A percentile compares a stretch with the other conserved stretches of the same genome.
Evolutionary conservation across 345 rosid genomes (phyloP).

Genomic region (Eucalyptus marginata): DNA sequence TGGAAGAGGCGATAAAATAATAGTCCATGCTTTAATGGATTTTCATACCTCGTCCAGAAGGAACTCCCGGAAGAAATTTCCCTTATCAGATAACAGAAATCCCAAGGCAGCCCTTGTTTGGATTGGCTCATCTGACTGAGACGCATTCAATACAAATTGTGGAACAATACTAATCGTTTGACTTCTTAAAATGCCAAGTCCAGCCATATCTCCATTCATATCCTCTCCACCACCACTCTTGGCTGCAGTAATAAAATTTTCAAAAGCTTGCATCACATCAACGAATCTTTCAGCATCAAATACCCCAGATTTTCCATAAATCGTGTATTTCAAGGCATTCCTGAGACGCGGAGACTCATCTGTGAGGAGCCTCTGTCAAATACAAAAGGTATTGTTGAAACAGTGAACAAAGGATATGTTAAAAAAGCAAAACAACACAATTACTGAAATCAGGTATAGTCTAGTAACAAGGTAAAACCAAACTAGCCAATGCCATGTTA

Average conservation of each 20-base stretch:
- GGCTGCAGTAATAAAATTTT: conserved; percentile 85
- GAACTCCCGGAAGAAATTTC: conserved; percentile 88
- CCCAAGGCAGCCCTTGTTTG: conserved; percentile 87
- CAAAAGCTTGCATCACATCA: conserved; percentile 98
- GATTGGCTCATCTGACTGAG: conserved; percentile 45
- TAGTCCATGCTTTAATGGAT: background rate
- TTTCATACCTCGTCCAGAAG: conserved; percentile 82
- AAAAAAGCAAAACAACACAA: background rate
- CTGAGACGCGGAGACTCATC: conserved; percentile 86
- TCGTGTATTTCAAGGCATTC: conserved; percentile 82
- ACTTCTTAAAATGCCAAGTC: conserved; percentile 53
- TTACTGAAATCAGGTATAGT: background rate
- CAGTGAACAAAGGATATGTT: background rate
- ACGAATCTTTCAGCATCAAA: conserved; percentile 98
- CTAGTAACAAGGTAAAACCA: background rate
- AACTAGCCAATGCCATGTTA: background rate
- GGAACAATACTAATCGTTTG: conserved; percentile 21
- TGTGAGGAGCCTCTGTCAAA: conserved; percentile 73
- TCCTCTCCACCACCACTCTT: conserved; percentile 97
- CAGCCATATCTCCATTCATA: conserved; percentile 90
- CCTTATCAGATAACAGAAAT: conserved; percentile 79
- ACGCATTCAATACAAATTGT: conserved; percentile 13
- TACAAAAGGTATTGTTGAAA: background rate
- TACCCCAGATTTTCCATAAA: conserved; percentile 84
- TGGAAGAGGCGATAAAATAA: background rate